Percentiles rank a stretch among this genome's conserved stretches.
These are phyloP conservation scores for Ophiostoma sp. DNA, from an alignment of 2,329 filamentous ascomycete genomes.

Conservation along the genomic window DNA sequence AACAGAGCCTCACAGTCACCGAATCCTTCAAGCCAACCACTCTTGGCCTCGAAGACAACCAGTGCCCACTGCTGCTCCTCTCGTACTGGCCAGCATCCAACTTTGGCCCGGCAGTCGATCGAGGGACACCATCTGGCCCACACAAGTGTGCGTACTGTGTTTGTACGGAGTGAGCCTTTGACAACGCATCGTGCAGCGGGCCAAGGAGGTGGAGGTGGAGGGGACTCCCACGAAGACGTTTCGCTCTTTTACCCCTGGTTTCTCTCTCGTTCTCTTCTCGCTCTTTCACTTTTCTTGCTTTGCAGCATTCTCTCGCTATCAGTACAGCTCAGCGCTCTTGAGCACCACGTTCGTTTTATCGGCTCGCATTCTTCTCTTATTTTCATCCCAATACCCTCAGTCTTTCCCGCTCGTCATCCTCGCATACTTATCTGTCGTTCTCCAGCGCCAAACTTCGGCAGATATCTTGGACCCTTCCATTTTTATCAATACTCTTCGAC, in stretches of 20 bases:
- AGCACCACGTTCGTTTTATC: not conserved
- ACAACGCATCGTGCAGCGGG: slow-evolving; percentile 31
- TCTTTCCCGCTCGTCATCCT: not conserved
- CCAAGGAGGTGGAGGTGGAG: slow-evolving; percentile 21
- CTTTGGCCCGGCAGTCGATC: slow-evolving; percentile 1
- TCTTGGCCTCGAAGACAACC: not conserved
- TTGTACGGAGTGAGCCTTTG: slow-evolving; percentile 15
- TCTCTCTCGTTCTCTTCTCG: not conserved
- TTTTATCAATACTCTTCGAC: not conserved
- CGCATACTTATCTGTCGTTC: not conserved
- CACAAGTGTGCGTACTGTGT: not conserved
- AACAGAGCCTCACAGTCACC: not conserved
- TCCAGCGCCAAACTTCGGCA: not conserved
- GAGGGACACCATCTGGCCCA: not conserved
- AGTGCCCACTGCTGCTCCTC: not conserved
- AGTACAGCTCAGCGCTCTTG: not conserved
- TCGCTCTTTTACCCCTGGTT: not conserved
- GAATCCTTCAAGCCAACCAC: not conserved
- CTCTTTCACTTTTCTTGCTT: not conserved
- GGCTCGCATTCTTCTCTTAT: not conserved
- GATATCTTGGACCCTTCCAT: not conserved
- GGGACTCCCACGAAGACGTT: not conserved
- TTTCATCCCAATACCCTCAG: not conserved
- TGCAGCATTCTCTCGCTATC: not conserved
- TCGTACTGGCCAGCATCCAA: not conserved